These are phyloP conservation scores for Cercospora canescens DNA, from an alignment of 2,329 filamentous ascomycete species.

Conservation along the genomic window DNA sequence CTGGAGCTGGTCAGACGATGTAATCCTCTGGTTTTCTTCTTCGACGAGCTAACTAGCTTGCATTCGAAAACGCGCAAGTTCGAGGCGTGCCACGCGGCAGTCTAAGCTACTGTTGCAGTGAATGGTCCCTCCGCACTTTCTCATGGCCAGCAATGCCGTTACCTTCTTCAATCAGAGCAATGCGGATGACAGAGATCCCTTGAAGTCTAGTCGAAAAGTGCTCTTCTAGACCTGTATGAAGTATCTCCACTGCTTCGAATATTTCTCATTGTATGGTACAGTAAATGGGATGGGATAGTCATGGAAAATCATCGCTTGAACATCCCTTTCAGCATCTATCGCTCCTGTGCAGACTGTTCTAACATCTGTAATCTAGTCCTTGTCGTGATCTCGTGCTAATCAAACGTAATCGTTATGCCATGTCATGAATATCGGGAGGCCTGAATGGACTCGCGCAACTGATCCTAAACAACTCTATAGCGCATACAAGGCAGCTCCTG, in stretches of 20 bases:
- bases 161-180: no score
- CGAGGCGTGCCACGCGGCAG: neutral
- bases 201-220: no score
- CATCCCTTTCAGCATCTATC: neutral
- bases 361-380: neutral
- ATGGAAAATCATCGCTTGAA: neutral
- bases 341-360: neutral
- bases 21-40: no score
- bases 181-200: no score
- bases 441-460: no score
- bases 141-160: no score
- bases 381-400: neutral
- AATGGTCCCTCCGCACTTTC: no score
- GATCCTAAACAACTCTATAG: no score
- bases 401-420: neutral
- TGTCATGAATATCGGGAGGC: neutral
- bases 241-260: neutral
- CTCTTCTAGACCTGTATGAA: neutral
- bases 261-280: neutral
- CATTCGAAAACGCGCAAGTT: neutral
- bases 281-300: neutral
- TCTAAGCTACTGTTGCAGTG: no score
- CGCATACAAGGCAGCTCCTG: slow-evolving; percentile 11
- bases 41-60: neutral
- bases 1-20: neutral